A percentile compares a stretch with the other conserved stretches of the same genome.
Evolutionary conservation across 257 asterid genomes (phyloP).

Genomic region (Voacanga thouarsii): DNA sequence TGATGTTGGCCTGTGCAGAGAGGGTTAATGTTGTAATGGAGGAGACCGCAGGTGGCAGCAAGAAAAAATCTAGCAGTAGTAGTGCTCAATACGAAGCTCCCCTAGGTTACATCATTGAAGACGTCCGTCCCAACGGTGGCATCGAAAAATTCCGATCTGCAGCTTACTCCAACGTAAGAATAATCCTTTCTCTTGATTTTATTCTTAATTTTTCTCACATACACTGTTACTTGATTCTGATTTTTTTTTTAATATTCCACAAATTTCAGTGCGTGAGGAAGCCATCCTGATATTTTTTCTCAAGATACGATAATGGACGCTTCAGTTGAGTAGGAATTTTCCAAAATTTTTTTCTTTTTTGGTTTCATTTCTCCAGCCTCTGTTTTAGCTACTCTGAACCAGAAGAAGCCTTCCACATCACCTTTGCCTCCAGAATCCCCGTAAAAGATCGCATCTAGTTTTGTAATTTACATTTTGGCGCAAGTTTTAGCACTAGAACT

Average conservation of each 20-base stretch:
- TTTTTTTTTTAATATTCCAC: neutral
- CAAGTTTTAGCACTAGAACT: neutral
- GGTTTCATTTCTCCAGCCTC: neutral
- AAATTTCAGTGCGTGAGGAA: constrained; percentile 33
- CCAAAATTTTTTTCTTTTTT: too few species aligned
- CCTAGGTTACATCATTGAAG: constrained; percentile 43
- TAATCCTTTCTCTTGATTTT: neutral
- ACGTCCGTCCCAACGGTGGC: constrained; percentile 56
- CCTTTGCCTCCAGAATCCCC: neutral
- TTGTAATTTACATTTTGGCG: neutral
- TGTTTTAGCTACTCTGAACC: neutral
- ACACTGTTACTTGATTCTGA: neutral
- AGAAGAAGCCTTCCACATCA: neutral
- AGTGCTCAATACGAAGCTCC: constrained; percentile 42
- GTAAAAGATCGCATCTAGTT: neutral
- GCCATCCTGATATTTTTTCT: constrained; percentile 34
- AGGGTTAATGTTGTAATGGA: constrained; percentile 32
- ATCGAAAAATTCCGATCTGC: constrained; percentile 45
- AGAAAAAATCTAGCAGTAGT: constrained; percentile 18
- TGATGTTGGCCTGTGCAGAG: neutral
- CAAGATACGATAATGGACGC: constrained; percentile 7
- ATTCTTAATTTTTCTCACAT: too few species aligned
- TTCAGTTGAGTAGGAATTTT: constrained; percentile 20
- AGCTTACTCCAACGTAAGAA: constrained; percentile 46
- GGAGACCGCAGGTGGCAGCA: constrained; percentile 32